Evolutionary conservation across 805 yeast species (phyloP), one percentile per base, ranked within the genome.

Genomic region (Candida pini): DNA sequence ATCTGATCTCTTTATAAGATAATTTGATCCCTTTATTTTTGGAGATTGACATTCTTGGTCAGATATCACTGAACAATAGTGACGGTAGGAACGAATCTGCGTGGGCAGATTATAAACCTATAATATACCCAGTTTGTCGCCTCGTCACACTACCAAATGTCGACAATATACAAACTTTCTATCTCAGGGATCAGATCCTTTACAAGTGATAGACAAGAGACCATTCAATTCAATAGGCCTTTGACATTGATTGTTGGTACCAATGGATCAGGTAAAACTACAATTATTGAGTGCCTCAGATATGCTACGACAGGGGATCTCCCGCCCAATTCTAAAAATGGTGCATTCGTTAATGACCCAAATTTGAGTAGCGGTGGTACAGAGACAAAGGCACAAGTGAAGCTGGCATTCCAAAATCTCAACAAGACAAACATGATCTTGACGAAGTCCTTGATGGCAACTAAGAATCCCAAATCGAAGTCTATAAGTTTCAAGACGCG

Each of bases 181-280:
- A 81, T 92, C 16, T 81, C 80, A 38, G 99, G 99, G 18, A 76
- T 92, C 5, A 68, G 99, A 26, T 88, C 97, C 0, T 92, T 92
- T 53, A 90, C 85, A 44, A 81, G 88, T n/a, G 78, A 79, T 45
- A 77, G 76, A 30, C 69, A 85, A 20, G 96, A 92, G 53, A 80
- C 89, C 1, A 86, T 92, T 40, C 85, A 84, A 51, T 92, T 92
- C 60, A 88, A 89, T 12, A 73, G 75, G 31, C 99, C 99, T 0
- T 63, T 92, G 53, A 92, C 98, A 0, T 67, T 92, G 31, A 90
- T 92, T 35, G 95, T 95, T 19, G 99, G 99, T 0, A 83, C 83
- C 33, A 92, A 92, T 60, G 97, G 98, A 21, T 82, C 95, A 19
- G 98, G 98, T 9, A 90, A 92, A 56, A 92, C 97, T 0, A 89